Conservation (phyloP, 768 basidiomycete genomes). For the Dictyophora rubrovolvata region DNA sequence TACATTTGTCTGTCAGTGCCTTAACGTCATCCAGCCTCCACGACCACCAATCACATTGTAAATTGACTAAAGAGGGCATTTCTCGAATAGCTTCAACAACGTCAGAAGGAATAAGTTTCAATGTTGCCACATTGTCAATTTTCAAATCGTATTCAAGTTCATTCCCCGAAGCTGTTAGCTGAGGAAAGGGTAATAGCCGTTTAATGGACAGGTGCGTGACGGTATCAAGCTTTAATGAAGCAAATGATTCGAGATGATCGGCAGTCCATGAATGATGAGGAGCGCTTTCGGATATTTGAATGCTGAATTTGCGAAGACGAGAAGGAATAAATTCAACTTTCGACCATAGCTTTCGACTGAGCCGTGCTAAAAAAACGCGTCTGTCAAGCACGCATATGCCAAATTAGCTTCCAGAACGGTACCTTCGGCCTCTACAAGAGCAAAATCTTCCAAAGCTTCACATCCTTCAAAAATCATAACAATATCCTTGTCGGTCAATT, state of each 20-base stretch:
- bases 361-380: constrained; percentile 20
- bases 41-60: constrained; percentile 32
- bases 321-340: constrained; percentile 21
- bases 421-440: constrained; percentile 30
- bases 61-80: constrained; percentile 17
- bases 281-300: constrained; percentile 23
- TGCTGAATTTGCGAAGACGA: constrained; percentile 18
- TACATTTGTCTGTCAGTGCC: constrained; percentile 24
- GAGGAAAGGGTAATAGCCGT: constrained; percentile 18
- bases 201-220: constrained; percentile 21
- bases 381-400: background rate
- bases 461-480: constrained; percentile 25
- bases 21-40: constrained; percentile 25
- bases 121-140: constrained; percentile 21
- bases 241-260: constrained; percentile 28
- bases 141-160: constrained; percentile 13
- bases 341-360: constrained; percentile 27
- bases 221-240: constrained; percentile 19
- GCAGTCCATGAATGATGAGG: constrained; percentile 31
- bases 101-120: constrained; percentile 24
- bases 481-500: constrained; percentile 27
- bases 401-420: background rate
- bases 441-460: constrained; percentile 23
- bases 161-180: constrained; percentile 13
- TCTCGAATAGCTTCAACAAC: constrained; percentile 20